Base-by-base conservation (phyloP, 805 yeast species). In the Schwanniomyces yamadae region DNA sequence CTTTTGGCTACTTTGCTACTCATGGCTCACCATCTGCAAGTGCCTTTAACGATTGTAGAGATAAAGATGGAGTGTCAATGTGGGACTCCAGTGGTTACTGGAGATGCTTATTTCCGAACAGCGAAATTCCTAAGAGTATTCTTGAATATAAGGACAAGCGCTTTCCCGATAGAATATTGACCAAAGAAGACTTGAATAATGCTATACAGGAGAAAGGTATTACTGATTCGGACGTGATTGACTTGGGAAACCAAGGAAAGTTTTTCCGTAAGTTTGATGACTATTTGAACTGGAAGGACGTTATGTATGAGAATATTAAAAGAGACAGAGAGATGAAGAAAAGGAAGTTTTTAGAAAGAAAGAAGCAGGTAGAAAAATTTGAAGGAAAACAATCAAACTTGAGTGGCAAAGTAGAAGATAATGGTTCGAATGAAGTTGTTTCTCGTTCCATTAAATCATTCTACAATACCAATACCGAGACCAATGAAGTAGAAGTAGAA, bases 31-130 rank as follows among this genome's bases (percentile, higher is more conserved):
- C 95, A 2, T 64, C 80, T 0, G 64, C 73, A 2, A 57, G 70
- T 33, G 73, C 77, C 42, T 86, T 80, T 56, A 68, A 74, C 34
- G 69, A 75, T 30, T 91, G 98, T 59, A 48, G 73, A 42, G 75
- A 74, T 14, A 61, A 72, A 23, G 63, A 78, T 6, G 98, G 99
- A 3, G 61, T 73, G 5, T 76, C 87, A 0, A 80, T 79, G 9
- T 91, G 97, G 96, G 95, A 88, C 54, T 62, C 76, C 23, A 69
- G 73, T 15, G 98, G 97, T 0, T 75, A 80, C 57, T 91, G 97
- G 97, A 76, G 90, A 53, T 91, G 98, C 61, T 63, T 91, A 30
- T 83, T 90, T 58, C 95, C 96, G 9, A 70, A 71, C 45, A 40
- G 59, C 22, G 51, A 61, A 58, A 31, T 66, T 41, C 44, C 71